These are phyloP conservation scores for Diaporthe aspalathi DNA, from an alignment of 2,329 filamentous ascomycete species.

Conservation along the genomic window DNA sequence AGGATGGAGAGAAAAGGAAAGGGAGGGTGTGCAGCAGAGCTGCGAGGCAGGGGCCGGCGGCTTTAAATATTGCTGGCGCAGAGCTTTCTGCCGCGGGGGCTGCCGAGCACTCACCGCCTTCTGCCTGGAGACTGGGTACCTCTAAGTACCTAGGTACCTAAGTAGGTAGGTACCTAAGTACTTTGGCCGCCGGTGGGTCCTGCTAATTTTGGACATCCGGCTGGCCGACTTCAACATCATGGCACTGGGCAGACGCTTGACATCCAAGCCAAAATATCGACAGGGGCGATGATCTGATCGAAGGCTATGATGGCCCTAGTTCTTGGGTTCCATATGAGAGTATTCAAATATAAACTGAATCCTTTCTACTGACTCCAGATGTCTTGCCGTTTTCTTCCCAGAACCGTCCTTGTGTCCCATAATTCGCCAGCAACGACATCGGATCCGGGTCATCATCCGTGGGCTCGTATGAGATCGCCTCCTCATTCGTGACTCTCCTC, in stretches of 20 bases:
- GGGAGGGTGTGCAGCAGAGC: constrained; percentile 44
- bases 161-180: too few species aligned
- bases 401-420: not conserved
- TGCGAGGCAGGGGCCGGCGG: constrained; percentile 33
- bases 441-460: not conserved
- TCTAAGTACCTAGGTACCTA: too few species aligned
- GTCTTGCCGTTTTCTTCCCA: not conserved
- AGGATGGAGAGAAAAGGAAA: constrained; percentile 64
- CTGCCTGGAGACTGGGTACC: too few species aligned
- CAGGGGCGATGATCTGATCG: constrained; percentile 19
- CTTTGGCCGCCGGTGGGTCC: too few species aligned
- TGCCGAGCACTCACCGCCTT: not conserved
- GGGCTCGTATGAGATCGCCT: too few species aligned
- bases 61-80: constrained; percentile 36
- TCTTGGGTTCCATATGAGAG: not conserved
- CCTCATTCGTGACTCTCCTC: not conserved
- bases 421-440: not conserved
- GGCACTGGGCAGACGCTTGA: not conserved
- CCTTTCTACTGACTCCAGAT: not conserved
- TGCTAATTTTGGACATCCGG: too few species aligned
- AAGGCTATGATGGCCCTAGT: not conserved
- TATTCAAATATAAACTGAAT: not conserved
- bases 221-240: not conserved
- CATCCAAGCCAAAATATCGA: not conserved
- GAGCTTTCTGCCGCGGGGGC: not conserved